These are phyloP conservation scores for Kwoniella bestiolae DNA, from an alignment of 768 basidiomycete species.

Conservation along the genomic window DNA sequence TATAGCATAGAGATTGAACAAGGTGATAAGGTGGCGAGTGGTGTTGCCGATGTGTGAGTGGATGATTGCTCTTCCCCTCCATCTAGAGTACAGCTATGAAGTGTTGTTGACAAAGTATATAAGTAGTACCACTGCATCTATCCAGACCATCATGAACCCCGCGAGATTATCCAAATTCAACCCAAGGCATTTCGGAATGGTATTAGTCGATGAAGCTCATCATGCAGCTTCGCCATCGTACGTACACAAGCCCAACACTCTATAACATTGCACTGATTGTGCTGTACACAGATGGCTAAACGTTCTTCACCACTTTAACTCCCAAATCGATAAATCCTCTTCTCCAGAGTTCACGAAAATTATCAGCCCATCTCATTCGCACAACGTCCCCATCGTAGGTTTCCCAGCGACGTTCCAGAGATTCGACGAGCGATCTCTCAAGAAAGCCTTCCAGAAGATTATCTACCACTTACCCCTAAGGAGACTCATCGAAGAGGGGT, in stretches of 20 bases:
- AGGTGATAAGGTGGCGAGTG: slow-evolving; percentile 73
- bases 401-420: slow-evolving; percentile 94
- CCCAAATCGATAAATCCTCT: slow-evolving; percentile 59
- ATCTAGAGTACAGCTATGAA: neutral
- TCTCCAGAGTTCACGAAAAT: slow-evolving; percentile 50
- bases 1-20: slow-evolving; percentile 92
- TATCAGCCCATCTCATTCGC: slow-evolving; percentile 22
- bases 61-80: neutral
- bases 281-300: slow-evolving; percentile 68
- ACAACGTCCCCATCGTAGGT: slow-evolving; percentile 76
- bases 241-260: no score
- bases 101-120: neutral
- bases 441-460: slow-evolving; percentile 83
- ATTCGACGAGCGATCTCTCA: slow-evolving; percentile 84
- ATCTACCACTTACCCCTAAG: slow-evolving; percentile 89
- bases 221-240: slow-evolving; percentile 91
- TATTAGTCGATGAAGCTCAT: slow-evolving; percentile 92
- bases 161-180: slow-evolving; percentile 75
- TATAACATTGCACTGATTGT: neutral
- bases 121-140: slow-evolving; percentile 51
- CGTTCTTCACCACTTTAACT: slow-evolving; percentile 80
- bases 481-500: slow-evolving; percentile 88
- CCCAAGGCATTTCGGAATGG: slow-evolving; percentile 68
- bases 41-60: slow-evolving; percentile 79
- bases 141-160: slow-evolving; percentile 69